Conservation (phyloP, 2,329 filamentous ascomycete genomes). For the Corynespora cassiicola region DNA sequence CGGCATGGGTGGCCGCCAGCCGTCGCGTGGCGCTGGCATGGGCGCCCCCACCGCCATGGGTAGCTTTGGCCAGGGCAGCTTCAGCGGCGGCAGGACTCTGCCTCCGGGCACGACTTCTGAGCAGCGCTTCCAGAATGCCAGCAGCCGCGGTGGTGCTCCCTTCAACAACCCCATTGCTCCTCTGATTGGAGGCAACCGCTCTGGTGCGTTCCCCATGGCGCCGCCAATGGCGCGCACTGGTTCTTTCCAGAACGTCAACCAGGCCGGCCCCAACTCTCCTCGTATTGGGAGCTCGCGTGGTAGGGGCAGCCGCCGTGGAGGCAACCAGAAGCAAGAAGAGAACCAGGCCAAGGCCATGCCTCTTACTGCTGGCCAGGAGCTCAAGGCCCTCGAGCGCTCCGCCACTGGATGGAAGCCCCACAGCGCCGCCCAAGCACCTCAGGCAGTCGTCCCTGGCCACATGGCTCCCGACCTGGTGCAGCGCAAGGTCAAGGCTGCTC, state of each 20-base stretch:
- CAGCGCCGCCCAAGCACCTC: conserved; percentile 42
- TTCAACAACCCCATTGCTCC: conserved; percentile 63
- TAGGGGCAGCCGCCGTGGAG: conserved; percentile 69
- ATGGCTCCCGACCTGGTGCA: conserved; percentile 94
- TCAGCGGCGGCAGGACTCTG: conserved; percentile 62
- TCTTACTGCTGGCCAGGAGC: conserved; percentile 79
- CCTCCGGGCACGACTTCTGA: conserved; percentile 79
- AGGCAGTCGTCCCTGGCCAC: conserved; percentile 49
- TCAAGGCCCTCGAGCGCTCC: conserved; percentile 79
- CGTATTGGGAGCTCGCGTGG: conserved; percentile 69
- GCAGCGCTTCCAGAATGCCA: conserved; percentile 66
- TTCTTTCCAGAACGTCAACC: conserved; percentile 65
- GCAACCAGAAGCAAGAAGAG: conserved; percentile 63
- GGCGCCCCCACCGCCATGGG: conserved; percentile 71
- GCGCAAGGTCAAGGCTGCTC: conserved; percentile 95
- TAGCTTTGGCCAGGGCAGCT: conserved; percentile 63
- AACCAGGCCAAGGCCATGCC: conserved; percentile 88
- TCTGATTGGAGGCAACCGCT: conserved; percentile 60
- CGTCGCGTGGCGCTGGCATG: conserved; percentile 48
- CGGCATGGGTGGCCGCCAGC: conserved; percentile 54
- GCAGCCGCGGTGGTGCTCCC: conserved; percentile 27
- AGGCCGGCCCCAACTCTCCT: conserved; percentile 71
- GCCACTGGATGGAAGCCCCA: conserved; percentile 88
- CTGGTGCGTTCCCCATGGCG: conserved; percentile 65
- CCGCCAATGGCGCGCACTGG: conserved; percentile 70